A percentile compares a stretch with the other conserved stretches of the same genome.
phyloP scores from a whole-genome alignment of 129 eudicot species.

The Arctium minus region DNA sequence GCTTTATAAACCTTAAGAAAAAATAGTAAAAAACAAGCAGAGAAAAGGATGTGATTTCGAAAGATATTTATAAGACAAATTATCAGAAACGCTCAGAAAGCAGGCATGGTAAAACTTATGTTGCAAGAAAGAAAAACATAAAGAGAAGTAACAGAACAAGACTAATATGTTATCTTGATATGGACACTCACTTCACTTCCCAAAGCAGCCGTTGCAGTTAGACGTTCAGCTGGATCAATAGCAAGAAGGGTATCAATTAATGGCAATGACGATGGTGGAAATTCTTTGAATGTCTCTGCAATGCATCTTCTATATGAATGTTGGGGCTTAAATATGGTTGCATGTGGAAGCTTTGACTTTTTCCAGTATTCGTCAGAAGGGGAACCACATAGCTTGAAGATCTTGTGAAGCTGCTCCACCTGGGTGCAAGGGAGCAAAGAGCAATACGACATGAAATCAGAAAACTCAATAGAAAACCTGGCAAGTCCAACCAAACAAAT shows the following conservation, averaged over 20 bases:
- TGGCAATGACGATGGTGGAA: conserved; percentile 77
- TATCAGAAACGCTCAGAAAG: not conserved
- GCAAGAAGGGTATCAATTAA: conserved; percentile 75
- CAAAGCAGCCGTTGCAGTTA: conserved; percentile 77
- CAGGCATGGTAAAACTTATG: not conserved
- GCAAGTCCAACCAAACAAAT: not conserved
- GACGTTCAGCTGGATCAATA: conserved; percentile 81
- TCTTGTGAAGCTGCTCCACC: conserved; percentile 95
- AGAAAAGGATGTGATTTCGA: not conserved
- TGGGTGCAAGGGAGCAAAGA: conserved; percentile 16
- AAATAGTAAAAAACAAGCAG: not conserved
- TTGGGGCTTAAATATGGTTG: conserved; percentile 88
- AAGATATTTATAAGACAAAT: not conserved
- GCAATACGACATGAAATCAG: conserved; percentile 18
- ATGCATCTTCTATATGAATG: conserved; percentile 79
- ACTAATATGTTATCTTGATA: conserved; percentile 1
- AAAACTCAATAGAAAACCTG: not conserved
- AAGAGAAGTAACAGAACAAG: not conserved
- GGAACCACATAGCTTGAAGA: conserved; percentile 89
- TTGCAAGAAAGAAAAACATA: not conserved
- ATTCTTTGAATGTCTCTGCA: conserved; percentile 69
- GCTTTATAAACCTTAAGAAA: not conserved
- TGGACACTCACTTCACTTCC: conserved; percentile 65
- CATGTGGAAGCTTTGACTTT: conserved; percentile 90
- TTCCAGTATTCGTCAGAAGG: conserved; percentile 94